Conservation (phyloP, 192 early-diverging fungal genomes). For the Backusella psychrophila region DNA sequence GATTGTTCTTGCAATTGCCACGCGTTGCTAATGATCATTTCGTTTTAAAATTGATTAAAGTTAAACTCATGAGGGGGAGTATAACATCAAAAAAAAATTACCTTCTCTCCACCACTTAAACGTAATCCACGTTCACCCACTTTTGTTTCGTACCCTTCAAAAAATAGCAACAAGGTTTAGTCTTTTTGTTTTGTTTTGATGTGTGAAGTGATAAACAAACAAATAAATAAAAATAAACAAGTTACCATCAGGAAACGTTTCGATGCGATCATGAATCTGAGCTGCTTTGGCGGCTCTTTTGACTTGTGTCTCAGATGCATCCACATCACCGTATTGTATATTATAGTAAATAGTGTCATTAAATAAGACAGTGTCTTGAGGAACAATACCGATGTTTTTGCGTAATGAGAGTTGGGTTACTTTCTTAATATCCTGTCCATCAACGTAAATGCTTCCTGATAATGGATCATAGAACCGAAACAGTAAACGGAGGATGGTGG, state of each 20-base stretch:
- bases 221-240: conserved; percentile 5
- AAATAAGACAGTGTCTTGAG: conserved; percentile 94
- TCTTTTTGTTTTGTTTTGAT: neutral
- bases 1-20: conserved; percentile 83
- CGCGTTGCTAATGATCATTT: conserved; percentile 61
- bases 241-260: conserved; percentile 71
- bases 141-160: conserved; percentile 50
- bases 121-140: conserved; percentile 74
- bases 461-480: conserved; percentile 92
- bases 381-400: conserved; percentile 86
- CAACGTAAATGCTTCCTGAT: conserved; percentile 79
- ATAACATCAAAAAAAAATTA: neutral
- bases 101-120: conserved; percentile 89
- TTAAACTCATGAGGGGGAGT: too few species aligned
- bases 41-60: conserved; percentile 5
- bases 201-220: neutral
- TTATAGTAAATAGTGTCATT: conserved; percentile 96
- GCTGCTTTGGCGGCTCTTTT: conserved; percentile 68
- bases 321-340: conserved; percentile 80
- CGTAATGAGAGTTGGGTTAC: conserved; percentile 75
- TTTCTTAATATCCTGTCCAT: conserved; percentile 75
- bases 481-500: conserved; percentile 73
- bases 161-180: neutral
- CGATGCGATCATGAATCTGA: conserved; percentile 80
- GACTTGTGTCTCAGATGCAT: conserved; percentile 69